Evolutionary conservation across 2,329 filamentous ascomycete species (phyloP), one percentile per base, ranked within the genome.

Genomic region (Ceratocystis lukuohia): DNA sequence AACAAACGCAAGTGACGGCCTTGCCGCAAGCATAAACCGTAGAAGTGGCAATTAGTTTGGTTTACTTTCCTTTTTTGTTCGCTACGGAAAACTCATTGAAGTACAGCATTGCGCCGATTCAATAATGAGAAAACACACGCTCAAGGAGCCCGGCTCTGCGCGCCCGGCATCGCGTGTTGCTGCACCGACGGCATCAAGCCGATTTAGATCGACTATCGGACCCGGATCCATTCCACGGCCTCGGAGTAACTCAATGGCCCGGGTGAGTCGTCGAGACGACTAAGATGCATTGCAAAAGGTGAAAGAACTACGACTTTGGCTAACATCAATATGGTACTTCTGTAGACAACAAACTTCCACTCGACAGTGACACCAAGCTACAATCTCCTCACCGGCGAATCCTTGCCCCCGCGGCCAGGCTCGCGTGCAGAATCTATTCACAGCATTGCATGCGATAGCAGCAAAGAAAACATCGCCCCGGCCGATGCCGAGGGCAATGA

Each of bases 401-500:
- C 65, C 5, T 44, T 68, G 6, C 63, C 62, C 1, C 70, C 73
- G 4, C 72, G 78, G 53, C 75, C 78, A 0, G 68, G 73, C 0
- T 80, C 79, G 3, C 75, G 77, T 45, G 78, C 75, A 37, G 76
- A 77, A 61, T 79, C 77, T 10, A 72, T 75, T 69, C 77, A 76
- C 25, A 77, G 77, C 57, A 75, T 76, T n/a, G 84, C 82, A 59
- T 78, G 77, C 69, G 82, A 84, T 66, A 84, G 82, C 72, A 82
- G 76, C 69, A 85, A 83, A 71, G 84, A 83, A 72, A 85, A 85
- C 71, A 77, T 82, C 70, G 80, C 82, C 41, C 83, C 83, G 0
- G 77, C 80, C 0, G 83, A 84, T 67, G 79, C 79, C n/a, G 80
- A 84, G 67, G 79, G 81, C 66, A 83, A 84, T 72, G 83, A 85